These are phyloP conservation scores for Pseudozyma pruni DNA, from an alignment of 1,284 basidiomycete genomes.

Conservation along the genomic window DNA sequence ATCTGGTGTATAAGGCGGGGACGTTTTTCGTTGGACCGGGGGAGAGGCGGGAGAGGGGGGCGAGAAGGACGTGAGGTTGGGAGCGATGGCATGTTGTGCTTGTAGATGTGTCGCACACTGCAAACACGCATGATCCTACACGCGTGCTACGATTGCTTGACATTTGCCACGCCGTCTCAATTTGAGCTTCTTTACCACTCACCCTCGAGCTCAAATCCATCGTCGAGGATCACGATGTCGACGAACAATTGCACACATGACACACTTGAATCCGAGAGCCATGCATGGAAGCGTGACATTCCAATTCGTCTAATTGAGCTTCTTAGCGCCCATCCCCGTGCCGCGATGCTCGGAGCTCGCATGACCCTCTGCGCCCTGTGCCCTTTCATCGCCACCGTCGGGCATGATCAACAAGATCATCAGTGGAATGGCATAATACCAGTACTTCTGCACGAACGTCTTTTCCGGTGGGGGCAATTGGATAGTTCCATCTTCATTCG, in stretches of 20 bases:
- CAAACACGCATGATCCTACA: too few relatives aligned
- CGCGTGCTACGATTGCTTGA: too few relatives aligned
- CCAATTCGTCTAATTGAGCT: conserved; percentile 7
- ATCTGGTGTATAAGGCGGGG: conserved; percentile 46
- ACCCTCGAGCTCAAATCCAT: too few relatives aligned
- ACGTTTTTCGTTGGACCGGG: conserved; percentile 26
- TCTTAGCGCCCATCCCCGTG: conserved; percentile 16
- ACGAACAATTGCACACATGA: too few relatives aligned
- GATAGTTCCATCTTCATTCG: conserved; percentile 43
- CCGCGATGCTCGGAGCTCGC: conserved; percentile 9
- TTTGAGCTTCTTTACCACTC: too few relatives aligned
- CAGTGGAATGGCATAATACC: conserved; percentile 54
- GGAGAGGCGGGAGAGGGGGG: neutral
- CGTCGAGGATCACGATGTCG: too few relatives aligned
- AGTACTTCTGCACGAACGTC: conserved; percentile 56
- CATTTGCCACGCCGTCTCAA: too few relatives aligned
- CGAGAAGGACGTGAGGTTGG: neutral
- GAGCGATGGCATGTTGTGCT: too few relatives aligned
- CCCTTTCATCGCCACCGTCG: conserved; percentile 29
- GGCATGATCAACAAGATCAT: conserved; percentile 50
- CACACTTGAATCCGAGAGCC: too few relatives aligned
- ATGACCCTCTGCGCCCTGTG: conserved; percentile 16
- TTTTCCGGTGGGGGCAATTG: conserved; percentile 25
- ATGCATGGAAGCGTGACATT: neutral
- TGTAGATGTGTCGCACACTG: too few relatives aligned